Percentiles rank a stretch among this genome's conserved stretches.
These are phyloP conservation scores for Saturnispora halmiae DNA, from an alignment of 805 yeast species.

Conservation along the genomic window DNA sequence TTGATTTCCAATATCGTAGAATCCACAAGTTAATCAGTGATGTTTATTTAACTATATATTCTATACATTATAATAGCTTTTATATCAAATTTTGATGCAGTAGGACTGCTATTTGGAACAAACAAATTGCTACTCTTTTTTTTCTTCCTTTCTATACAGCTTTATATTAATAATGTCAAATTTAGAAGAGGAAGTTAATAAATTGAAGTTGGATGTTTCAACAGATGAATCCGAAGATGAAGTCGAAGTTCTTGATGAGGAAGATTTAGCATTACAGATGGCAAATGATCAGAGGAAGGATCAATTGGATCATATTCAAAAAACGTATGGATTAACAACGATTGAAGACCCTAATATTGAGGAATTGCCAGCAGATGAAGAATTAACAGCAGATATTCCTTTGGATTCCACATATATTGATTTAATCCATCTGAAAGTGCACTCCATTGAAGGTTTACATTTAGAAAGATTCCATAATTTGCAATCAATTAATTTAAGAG, in stretches of 20 bases:
- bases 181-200: not conserved
- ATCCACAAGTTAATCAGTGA: too few species aligned
- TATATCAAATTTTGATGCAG: too few species aligned
- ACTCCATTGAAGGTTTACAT: constrained; percentile 51
- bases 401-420: constrained; percentile 55
- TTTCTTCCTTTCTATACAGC: not conserved
- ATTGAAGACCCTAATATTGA: constrained; percentile 40
- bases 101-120: too few species aligned
- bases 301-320: constrained; percentile 16
- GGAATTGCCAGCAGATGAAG: constrained; percentile 58
- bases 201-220: not conserved
- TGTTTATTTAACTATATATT: too few species aligned
- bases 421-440: constrained; percentile 60
- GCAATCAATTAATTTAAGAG: constrained; percentile 64
- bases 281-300: constrained; percentile 8
- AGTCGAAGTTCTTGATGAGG: constrained; percentile 13
- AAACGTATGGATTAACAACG: constrained; percentile 24
- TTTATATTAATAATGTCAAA: not conserved
- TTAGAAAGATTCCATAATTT: constrained; percentile 48
- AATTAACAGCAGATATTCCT: constrained; percentile 47
- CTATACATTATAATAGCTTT: too few species aligned
- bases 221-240: constrained; percentile 10
- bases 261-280: constrained; percentile 6
- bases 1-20: too few species aligned
- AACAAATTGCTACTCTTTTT: not conserved